Conservation (phyloP, 140 eudicot species). For the Senecio squalidus region DNA sequence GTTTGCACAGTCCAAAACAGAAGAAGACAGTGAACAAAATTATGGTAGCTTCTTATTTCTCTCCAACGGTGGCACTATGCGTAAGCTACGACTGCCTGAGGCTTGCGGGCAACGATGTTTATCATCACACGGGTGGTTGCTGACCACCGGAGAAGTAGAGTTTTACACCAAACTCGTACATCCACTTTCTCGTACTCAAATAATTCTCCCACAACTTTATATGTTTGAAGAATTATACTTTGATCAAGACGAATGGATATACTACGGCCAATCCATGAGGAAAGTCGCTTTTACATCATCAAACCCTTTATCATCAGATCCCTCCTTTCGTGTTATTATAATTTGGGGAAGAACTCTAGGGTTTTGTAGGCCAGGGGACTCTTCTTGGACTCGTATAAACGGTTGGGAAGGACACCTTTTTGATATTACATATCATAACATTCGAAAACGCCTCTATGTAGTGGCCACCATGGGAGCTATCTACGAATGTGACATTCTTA, state of each 20-base stretch:
- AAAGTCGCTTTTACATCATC: conserved; percentile 20
- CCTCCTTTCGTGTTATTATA: conserved; percentile 23
- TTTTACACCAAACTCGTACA: conserved; percentile 20
- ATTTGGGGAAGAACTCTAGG: conserved; percentile 29
- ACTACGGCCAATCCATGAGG: conserved; percentile 19
- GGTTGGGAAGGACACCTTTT: conserved; percentile 20
- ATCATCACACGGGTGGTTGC: conserved; percentile 30
- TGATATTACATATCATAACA: conserved; percentile 14
- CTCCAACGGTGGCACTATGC: conserved; percentile 13
- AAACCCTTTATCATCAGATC: conserved; percentile 13
- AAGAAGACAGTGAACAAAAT: neutral
- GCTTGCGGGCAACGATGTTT: conserved; percentile 28
- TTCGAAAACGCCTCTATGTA: conserved; percentile 18
- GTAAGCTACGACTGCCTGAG: conserved; percentile 18
- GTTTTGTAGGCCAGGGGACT: conserved; percentile 19
- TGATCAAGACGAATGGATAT: conserved; percentile 27
- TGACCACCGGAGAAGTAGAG: conserved; percentile 22
- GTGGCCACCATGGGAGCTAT: conserved; percentile 17
- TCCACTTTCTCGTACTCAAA: conserved; percentile 25
- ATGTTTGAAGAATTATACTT: conserved; percentile 19
- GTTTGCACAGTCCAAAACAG: conserved; percentile 16
- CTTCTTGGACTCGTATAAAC: conserved; percentile 16
- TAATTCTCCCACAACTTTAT: conserved; percentile 26
- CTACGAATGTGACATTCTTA: conserved; percentile 16
- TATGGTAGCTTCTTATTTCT: conserved; percentile 11